Percentiles rank a stretch among this genome's conserved stretches.
These are phyloP conservation scores for Trichocladium antarcticum DNA, from an alignment of 495 filamentous ascomycete genomes.

Conservation along the genomic window DNA sequence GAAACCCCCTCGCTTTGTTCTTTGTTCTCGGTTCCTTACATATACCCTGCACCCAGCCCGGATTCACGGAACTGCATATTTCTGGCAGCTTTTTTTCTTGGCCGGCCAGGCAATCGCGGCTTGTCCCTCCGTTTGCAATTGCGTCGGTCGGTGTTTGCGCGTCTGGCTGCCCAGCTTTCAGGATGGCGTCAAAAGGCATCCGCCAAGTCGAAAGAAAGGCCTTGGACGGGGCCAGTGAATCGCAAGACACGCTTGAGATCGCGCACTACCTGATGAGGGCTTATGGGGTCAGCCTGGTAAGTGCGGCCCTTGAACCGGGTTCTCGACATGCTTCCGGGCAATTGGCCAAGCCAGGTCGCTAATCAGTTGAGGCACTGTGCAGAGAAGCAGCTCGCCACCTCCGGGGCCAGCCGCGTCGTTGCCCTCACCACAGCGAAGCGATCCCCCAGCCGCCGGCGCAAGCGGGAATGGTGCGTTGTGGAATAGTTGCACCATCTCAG, in stretches of 20 bases:
- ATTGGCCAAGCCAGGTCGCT: conserved; percentile 4
- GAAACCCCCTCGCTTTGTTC: too few species aligned
- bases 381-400: conserved; percentile 24
- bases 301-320: conserved; percentile 6
- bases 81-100: too few species aligned
- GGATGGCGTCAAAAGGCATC: conserved; percentile 7
- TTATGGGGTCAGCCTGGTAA: conserved; percentile 19
- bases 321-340: neutral
- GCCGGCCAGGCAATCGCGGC: too few species aligned
- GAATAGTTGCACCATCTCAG: too few species aligned
- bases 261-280: conserved; percentile 16
- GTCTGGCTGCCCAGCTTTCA: neutral
- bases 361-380: conserved; percentile 10
- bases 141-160: neutral
- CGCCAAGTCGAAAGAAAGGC: conserved; percentile 18
- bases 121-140: neutral
- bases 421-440: conserved; percentile 5
- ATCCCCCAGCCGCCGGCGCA: neutral
- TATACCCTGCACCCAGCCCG: too few species aligned
- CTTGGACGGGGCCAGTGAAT: conserved; percentile 15
- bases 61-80: too few species aligned
- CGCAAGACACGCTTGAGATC: conserved; percentile 22
- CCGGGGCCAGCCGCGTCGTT: conserved; percentile 1
- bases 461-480: neutral
- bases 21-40: too few species aligned